Percentiles rank a stretch among this genome's conserved stretches.
Conservation (phyloP, 805 yeast species). For the Vanderwaltozyma polyspora region DNA sequence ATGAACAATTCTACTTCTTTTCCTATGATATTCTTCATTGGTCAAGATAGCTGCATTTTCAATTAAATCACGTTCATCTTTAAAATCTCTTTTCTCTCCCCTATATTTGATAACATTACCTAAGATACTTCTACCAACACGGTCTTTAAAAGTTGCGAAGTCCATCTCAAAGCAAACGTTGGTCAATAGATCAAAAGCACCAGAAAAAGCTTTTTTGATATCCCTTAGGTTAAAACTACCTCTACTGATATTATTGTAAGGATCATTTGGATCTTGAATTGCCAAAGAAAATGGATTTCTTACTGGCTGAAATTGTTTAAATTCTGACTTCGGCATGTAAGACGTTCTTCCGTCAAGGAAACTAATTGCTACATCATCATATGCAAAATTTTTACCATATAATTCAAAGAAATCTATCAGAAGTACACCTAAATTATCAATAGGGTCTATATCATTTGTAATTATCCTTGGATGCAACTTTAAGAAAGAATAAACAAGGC, state of each 20-base stretch:
- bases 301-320: conserved; percentile 39
- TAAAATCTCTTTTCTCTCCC: conserved; percentile 67
- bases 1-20: conserved; percentile 17
- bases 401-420: conserved; percentile 86
- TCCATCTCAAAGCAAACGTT: conserved; percentile 68
- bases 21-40: conserved; percentile 24
- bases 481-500: conserved; percentile 70
- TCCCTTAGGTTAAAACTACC: conserved; percentile 74
- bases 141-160: conserved; percentile 48
- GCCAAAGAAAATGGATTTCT: conserved; percentile 54
- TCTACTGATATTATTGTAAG: conserved; percentile 71
- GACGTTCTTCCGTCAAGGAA: conserved; percentile 43
- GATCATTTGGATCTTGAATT: conserved; percentile 83
- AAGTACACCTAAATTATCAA: conserved; percentile 73
- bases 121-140: conserved; percentile 62
- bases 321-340: conserved; percentile 47
- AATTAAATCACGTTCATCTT: conserved; percentile 58
- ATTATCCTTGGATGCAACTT: conserved; percentile 67
- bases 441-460: conserved; percentile 52
- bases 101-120: conserved; percentile 69
- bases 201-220: conserved; percentile 76
- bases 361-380: conserved; percentile 64
- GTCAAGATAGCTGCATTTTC: conserved; percentile 44
- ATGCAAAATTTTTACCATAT: conserved; percentile 82
- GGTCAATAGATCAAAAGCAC: conserved; percentile 69